Evolutionary conservation across 495 filamentous ascomycete genomes (phyloP).

Genomic region (Tuber calosporum): DNA sequence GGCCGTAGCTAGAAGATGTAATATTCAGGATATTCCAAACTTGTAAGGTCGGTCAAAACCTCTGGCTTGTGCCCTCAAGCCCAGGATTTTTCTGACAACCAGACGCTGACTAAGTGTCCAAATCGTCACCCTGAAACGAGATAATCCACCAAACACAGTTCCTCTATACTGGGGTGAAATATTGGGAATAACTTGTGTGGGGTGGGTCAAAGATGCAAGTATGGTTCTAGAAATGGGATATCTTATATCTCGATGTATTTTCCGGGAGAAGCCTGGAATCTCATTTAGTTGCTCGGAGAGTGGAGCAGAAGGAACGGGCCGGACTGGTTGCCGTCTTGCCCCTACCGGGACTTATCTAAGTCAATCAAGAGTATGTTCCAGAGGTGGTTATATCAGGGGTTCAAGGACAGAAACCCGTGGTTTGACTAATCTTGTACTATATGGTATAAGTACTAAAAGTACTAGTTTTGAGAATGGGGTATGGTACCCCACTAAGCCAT

Average conservation of each 20-base stretch:
- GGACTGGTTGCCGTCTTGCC: background rate
- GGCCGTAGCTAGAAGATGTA: background rate
- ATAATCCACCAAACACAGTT: background rate
- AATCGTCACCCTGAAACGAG: background rate
- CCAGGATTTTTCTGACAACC: background rate
- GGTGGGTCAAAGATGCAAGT: background rate
- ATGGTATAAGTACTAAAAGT: too few relatives aligned
- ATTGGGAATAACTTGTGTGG: background rate
- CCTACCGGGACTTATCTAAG: background rate
- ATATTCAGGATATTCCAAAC: background rate
- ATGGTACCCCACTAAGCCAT: background rate
- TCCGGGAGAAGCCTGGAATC: background rate
- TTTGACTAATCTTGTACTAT: background rate
- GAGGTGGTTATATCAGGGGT: background rate
- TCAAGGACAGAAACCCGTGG: slow-evolving; percentile 3
- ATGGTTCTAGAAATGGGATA: background rate
- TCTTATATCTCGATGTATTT: background rate
- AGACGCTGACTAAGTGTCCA: background rate
- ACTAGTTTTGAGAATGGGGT: background rate
- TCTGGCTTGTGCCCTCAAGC: background rate
- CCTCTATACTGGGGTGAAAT: background rate
- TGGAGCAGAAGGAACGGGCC: background rate
- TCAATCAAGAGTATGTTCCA: background rate
- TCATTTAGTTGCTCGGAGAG: background rate
- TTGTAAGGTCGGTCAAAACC: background rate